A percentile compares a stretch with the other conserved stretches of the same genome.
Conservation (phyloP, 768 basidiomycete genomes). For the Phanerochaete carnosa region DNA sequence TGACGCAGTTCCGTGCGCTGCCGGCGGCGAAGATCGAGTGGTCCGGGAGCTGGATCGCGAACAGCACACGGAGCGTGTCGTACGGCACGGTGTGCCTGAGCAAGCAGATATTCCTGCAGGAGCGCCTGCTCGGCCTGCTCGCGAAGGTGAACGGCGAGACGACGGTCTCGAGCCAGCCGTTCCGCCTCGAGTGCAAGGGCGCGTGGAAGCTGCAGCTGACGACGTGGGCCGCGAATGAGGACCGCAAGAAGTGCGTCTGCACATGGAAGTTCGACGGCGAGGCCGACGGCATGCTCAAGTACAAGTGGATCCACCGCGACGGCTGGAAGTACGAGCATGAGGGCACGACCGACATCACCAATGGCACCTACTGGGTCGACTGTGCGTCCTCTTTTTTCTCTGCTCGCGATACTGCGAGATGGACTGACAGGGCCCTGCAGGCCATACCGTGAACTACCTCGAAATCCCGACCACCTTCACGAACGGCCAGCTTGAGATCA, state of each 20-base stretch:
- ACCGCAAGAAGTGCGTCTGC: slow-evolving; percentile 18
- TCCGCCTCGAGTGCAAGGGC: slow-evolving; percentile 17
- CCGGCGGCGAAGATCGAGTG: slow-evolving; percentile 17
- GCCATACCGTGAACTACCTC: slow-evolving; percentile 26
- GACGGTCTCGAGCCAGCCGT: slow-evolving; percentile 24
- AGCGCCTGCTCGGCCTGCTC: slow-evolving; percentile 23
- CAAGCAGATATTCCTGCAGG: slow-evolving; percentile 24
- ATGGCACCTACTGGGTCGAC: slow-evolving; percentile 17
- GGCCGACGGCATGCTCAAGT: slow-evolving; percentile 17
- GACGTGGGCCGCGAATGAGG: slow-evolving; percentile 22
- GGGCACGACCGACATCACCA: slow-evolving; percentile 15
- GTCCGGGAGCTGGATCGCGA: slow-evolving; percentile 21
- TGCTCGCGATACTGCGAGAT: neutral
- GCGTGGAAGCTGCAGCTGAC: slow-evolving; percentile 22
- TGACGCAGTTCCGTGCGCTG: slow-evolving; percentile 17
- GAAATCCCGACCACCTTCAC: slow-evolving; percentile 24
- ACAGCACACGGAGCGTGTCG: slow-evolving; percentile 16
- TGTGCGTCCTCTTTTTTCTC: slow-evolving; percentile 12
- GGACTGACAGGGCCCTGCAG: slow-evolving; percentile 5
- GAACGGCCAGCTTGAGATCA: slow-evolving; percentile 22
- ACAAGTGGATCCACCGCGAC: slow-evolving; percentile 25
- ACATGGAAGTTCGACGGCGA: slow-evolving; percentile 17
- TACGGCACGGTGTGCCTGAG: slow-evolving; percentile 25
- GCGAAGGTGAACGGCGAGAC: slow-evolving; percentile 24
- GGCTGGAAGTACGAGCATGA: slow-evolving; percentile 24